Evolutionary conservation across 768 basidiomycete genomes (phyloP), one percentile per base, ranked within the genome.

Genomic region (Lactarius pseudohatsudake): DNA sequence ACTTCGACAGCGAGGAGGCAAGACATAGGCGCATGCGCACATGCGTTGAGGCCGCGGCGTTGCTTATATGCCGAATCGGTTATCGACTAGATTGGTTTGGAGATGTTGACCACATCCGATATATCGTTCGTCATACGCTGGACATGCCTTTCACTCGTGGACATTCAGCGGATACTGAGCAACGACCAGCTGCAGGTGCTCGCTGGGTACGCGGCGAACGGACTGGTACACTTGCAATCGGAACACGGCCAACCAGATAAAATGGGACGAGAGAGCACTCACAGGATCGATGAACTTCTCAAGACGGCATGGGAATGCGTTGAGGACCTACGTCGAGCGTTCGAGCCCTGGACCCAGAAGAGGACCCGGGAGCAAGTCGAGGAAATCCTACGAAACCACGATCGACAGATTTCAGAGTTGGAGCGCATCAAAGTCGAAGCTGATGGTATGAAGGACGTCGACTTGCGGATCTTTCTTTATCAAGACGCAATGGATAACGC

Each of bases 401-500:
- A 15, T 5, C 38, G 5, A 38, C 13, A 15, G 11, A 38, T 38
- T 15, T 38, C 38, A 0, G 38, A 38, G 11, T 38, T 38, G 2
- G 38, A 38, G 38, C 38, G 5, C 38, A 13, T 38, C 2, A 38
- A 38, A 38, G 1, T 1, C 13, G 13, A 15, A 10, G 13, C 38
- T 5, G 13, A 13, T 38, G 5, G 3, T 0, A 4, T 38, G 13
- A 2, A 2, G 3, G 13, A 15, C 13, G 38, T 38, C 38, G 38
- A 38, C 2, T 26, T 55, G 57, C 6, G 40, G 20, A 47, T 61
- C 11, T 61, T 34, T 26, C 2, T 61, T 22, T 43, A 61, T 8
- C 64, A 65, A 28, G 57, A 65, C 1, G 36, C 20, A 2, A 56
- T 61, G 43, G 55, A 65, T 13, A 30, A 36, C 10, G 20, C 32